Conservation (phyloP, 257 asterid species). For the Solanum habrochaites region DNA sequence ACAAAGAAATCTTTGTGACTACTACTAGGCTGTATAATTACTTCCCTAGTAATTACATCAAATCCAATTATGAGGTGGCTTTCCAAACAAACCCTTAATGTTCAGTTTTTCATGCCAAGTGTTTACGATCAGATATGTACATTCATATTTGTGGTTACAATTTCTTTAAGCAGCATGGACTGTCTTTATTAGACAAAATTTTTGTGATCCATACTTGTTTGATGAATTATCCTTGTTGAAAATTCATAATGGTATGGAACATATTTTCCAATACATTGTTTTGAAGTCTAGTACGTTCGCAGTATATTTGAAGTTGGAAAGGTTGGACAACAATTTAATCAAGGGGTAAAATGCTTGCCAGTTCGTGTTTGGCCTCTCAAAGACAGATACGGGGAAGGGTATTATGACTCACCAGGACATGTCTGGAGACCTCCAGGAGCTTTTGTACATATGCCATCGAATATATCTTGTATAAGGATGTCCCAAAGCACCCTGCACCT, state of each 20-base stretch:
- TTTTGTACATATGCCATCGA: slow-evolving; percentile 35
- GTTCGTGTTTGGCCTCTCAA: slow-evolving; percentile 48
- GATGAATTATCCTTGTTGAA: neutral
- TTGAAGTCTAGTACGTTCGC: slow-evolving; percentile 15
- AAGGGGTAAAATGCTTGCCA: slow-evolving; percentile 15
- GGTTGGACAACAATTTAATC: slow-evolving; percentile 30
- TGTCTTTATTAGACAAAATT: neutral
- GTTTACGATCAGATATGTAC: neutral
- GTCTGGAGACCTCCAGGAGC: slow-evolving; percentile 33
- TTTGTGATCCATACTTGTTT: neutral
- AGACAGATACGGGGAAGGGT: slow-evolving; percentile 17
- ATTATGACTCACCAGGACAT: slow-evolving; percentile 18
- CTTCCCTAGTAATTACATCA: neutral
- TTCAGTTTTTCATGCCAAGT: neutral
- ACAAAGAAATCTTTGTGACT: neutral
- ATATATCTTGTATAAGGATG: slow-evolving; percentile 58
- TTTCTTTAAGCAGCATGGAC: neutral
- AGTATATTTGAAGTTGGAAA: slow-evolving; percentile 48
- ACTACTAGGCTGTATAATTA: neutral
- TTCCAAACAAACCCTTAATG: neutral
- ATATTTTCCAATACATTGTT: slow-evolving; percentile 8
- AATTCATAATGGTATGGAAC: neutral
- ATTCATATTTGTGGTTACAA: neutral
- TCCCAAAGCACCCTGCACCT: slow-evolving; percentile 16
- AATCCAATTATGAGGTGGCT: neutral